Conservation (phyloP, 345 rosid genomes). For the Rhodomyrtus tomentosa region DNA sequence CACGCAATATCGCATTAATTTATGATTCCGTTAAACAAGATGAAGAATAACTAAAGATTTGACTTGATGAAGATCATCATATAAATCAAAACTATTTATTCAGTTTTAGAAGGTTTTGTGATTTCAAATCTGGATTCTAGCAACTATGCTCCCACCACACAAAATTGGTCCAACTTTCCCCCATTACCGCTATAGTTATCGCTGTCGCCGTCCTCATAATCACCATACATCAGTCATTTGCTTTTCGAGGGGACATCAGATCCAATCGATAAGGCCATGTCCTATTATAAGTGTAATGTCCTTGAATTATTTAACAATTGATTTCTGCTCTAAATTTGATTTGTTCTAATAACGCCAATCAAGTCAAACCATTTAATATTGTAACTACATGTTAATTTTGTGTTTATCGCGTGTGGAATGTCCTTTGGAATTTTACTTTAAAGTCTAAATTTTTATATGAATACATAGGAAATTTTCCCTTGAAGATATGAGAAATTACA, state of each 20-base stretch:
- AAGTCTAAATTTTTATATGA: not conserved
- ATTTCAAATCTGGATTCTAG: not conserved
- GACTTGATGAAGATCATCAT: too few species aligned
- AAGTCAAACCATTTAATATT: not conserved
- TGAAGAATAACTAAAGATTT: too few species aligned
- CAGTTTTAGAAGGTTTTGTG: too few species aligned
- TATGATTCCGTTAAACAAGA: too few species aligned
- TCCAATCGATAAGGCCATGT: not conserved
- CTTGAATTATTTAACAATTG: not conserved
- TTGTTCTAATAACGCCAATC: not conserved
- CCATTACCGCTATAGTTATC: too few species aligned
- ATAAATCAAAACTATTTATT: too few species aligned
- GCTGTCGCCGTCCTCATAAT: too few species aligned
- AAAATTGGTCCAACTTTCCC: not conserved
- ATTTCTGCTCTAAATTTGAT: too few species aligned
- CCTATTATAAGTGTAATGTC: too few species aligned
- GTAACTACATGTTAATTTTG: not conserved
- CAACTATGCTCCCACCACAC: not conserved
- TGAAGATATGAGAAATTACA: not conserved
- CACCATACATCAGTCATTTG: not conserved
- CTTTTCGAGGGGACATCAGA: not conserved
- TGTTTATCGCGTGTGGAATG: not conserved
- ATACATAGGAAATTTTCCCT: rapidly evolving
- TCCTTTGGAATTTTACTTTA: not conserved
- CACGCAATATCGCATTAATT: too few species aligned